These are phyloP conservation scores for Penicillium rolfsii DNA, from an alignment of 2,329 filamentous ascomycete species.

Conservation along the genomic window DNA sequence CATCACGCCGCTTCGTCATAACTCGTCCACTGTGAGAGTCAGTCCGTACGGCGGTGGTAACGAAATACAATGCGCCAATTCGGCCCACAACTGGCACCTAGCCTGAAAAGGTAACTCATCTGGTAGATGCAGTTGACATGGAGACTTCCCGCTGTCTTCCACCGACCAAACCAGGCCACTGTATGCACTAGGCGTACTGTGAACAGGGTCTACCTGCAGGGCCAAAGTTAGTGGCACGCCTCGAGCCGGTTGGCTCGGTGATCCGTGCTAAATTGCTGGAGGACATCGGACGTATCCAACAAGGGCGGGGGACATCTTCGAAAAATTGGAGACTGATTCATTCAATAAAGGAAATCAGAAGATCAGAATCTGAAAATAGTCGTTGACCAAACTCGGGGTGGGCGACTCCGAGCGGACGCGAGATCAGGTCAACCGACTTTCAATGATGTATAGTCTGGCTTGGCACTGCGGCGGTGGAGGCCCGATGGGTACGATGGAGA, in stretches of 20 bases:
- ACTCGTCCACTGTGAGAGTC: conserved; percentile 11
- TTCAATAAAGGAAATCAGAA: conserved; percentile 12
- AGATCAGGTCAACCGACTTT: conserved; percentile 15
- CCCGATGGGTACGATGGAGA: conserved; percentile 11
- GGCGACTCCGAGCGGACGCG: conserved; percentile 13
- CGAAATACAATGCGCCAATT: conserved; percentile 11
- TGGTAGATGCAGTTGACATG: conserved; percentile 7
- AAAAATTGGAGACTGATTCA: conserved; percentile 12
- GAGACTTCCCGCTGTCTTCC: conserved; percentile 16
- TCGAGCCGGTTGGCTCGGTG: conserved; percentile 23
- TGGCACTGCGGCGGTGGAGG: conserved; percentile 14
- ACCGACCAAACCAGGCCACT: conserved; percentile 12
- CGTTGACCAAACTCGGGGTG: conserved; percentile 18
- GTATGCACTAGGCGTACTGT: not conserved
- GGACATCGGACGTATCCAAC: conserved; percentile 14
- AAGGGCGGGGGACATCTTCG: not conserved
- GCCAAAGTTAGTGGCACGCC: conserved; percentile 15
- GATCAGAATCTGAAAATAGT: not conserved
- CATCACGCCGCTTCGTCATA: conserved; percentile 6
- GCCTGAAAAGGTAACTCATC: conserved; percentile 16
- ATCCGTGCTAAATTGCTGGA: conserved; percentile 10
- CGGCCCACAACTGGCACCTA: conserved; percentile 14
- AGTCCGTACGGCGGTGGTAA: conserved; percentile 12
- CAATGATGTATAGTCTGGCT: conserved; percentile 17
- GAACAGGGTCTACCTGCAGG: conserved; percentile 18